A percentile compares a stretch with the other conserved stretches of the same genome.
phyloP scores from a whole-genome alignment of 2,329 filamentous ascomycete genomes.

The Botrytis aclada region DNA sequence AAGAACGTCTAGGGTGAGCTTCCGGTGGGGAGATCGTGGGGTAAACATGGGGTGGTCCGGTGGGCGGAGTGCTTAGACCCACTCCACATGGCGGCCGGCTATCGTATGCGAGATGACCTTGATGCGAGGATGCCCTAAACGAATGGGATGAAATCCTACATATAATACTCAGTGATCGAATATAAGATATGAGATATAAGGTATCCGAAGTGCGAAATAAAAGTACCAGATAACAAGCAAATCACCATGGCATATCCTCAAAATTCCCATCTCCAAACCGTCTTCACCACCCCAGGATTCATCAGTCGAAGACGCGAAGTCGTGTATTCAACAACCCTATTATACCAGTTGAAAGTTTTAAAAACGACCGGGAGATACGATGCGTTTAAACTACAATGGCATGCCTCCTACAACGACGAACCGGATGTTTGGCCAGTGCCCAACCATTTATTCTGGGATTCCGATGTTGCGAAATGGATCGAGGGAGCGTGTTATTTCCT shows the following conservation, averaged over 20 bases:
- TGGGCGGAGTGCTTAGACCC: neutral
- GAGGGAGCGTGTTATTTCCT: constrained; percentile 60
- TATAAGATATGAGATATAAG: neutral
- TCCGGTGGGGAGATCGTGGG: constrained; percentile 8
- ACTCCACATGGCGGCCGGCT: neutral
- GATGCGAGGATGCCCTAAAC: neutral
- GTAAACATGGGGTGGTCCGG: neutral
- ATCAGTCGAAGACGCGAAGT: constrained; percentile 42
- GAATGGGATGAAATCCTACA: neutral
- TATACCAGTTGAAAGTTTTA: constrained; percentile 52
- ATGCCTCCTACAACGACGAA: constrained; percentile 50
- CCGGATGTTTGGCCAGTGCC: constrained; percentile 54
- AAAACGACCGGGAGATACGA: constrained; percentile 55
- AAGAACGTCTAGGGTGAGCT: neutral
- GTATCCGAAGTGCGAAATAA: no score
- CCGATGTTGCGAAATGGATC: constrained; percentile 58
- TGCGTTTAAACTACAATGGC: constrained; percentile 57
- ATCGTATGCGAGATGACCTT: neutral
- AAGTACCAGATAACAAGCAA: neutral
- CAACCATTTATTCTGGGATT: constrained; percentile 59
- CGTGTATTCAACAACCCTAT: constrained; percentile 45
- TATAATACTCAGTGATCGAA: neutral
- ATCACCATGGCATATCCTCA: constrained; percentile 43
- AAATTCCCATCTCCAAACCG: constrained; percentile 40
- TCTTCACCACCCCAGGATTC: constrained; percentile 37